These are phyloP conservation scores for Hapsidospora chrysogenum DNA, from an alignment of 495 filamentous ascomycete genomes.

Conservation along the genomic window DNA sequence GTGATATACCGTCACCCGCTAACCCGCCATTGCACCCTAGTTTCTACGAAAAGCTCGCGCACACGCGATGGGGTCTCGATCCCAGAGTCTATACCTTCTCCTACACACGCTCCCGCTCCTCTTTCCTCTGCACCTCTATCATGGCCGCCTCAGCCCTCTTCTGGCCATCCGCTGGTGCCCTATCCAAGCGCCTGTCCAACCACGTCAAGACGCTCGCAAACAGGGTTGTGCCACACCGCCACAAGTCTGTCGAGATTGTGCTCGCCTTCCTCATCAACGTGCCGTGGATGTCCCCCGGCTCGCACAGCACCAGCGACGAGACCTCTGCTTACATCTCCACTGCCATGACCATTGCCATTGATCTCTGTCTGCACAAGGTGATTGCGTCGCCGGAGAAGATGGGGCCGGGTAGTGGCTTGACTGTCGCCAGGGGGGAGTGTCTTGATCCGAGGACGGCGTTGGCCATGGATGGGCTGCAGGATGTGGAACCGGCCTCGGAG, in stretches of 20 bases:
- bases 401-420: conserved; percentile 26
- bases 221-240: conserved; percentile 37
- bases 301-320: conserved; percentile 51
- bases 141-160: conserved; percentile 48
- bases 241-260: conserved; percentile 55
- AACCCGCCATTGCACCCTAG: conserved; percentile 18
- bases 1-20: too few species aligned
- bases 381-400: conserved; percentile 37
- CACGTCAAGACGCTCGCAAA: conserved; percentile 49
- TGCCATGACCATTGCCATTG: conserved; percentile 50
- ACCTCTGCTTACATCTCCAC: conserved; percentile 54
- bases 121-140: conserved; percentile 57
- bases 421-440: conserved; percentile 43
- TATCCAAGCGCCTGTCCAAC: conserved; percentile 43
- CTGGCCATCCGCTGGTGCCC: conserved; percentile 39
- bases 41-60: conserved; percentile 53
- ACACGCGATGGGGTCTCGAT: conserved; percentile 60
- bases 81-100: conserved; percentile 42
- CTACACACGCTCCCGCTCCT: conserved; percentile 48
- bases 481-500: conserved; percentile 42
- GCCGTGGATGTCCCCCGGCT: conserved; percentile 57
- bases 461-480: conserved; percentile 47
- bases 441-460: conserved; percentile 48
- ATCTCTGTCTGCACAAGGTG: conserved; percentile 53
- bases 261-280: conserved; percentile 64